Evolutionary conservation across 371 early-diverging fungal genomes (phyloP), one percentile per base, ranked within the genome.

Genomic region (Mucor mucedo): DNA sequence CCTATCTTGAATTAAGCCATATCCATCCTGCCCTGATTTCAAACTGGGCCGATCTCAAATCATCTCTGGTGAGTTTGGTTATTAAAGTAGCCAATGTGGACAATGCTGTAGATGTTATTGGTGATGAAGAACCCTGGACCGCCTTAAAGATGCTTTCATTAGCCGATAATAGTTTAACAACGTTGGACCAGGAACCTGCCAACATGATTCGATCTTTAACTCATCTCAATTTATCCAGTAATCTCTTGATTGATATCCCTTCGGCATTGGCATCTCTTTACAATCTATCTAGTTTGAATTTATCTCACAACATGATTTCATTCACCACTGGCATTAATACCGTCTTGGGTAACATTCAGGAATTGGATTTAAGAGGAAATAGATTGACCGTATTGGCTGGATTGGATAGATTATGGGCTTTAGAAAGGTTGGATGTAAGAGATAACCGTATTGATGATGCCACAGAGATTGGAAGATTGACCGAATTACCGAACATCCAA

Each of bases 391-490:
- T 83, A 13, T 73, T 92, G 27, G 79, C 83, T 4, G 92, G 92
- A 5, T 54, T 90, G 61, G 88, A 89, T 56, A 73, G 90, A 27
- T 71, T 92, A 32, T 90, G 86, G 86, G 87, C 90, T 13, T 74
- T 92, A 55, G 90, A 90, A 60, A 76, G 79, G 52, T 65, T 90
- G 29, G 91, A 92, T 66, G 67, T 92, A 14, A 70, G 90, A 4
- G 86, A 87, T 52, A 92, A 92, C 60, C 77, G 74, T 33, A 70
- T 92, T 41, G 84, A 75, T 9, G 89, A 89, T 35, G 73, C 78
- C 13, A 81, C 76, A 7, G 89, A 89, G 55, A 69, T 87, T 21
- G 83, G 84, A 9, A 74, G 89, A 16, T 66, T 89, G 45, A 78
- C 84, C 0, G 71, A 81, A 3, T 69, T 89, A 5, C 87, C 86